phyloP scores from a whole-genome alignment of 495 filamentous ascomycete genomes.

The Xylaria palmicola region DNA sequence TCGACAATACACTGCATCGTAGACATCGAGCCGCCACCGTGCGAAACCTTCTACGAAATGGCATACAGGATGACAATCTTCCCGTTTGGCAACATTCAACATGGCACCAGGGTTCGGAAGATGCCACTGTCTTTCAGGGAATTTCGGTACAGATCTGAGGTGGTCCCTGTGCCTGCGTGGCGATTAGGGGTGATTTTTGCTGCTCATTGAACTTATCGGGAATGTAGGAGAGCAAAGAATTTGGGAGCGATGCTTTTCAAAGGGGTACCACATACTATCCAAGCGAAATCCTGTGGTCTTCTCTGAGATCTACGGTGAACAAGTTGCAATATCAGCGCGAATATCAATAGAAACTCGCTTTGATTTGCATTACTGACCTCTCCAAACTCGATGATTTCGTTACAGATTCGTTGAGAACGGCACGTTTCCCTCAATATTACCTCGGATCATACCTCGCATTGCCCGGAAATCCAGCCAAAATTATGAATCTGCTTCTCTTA shows the following conservation, averaged over 20 bases:
- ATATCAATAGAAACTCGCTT: conserved; percentile 13
- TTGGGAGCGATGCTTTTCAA: conserved; percentile 14
- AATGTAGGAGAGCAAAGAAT: conserved; percentile 6
- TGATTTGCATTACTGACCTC: conserved; percentile 5
- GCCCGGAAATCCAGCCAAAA: not conserved
- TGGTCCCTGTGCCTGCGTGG: not conserved
- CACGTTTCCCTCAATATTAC: not conserved
- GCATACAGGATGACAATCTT: not conserved
- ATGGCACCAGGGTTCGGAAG: not conserved
- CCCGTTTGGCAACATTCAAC: conserved; percentile 1
- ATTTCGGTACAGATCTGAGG: not conserved
- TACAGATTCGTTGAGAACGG: not conserved
- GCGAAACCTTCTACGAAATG: not conserved
- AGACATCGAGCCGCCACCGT: not conserved
- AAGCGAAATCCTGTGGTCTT: not conserved
- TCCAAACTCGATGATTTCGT: not conserved
- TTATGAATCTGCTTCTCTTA: not conserved
- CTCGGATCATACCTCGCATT: not conserved
- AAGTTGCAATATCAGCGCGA: not conserved
- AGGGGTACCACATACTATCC: not conserved
- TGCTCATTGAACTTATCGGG: conserved; percentile 9
- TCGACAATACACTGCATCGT: not conserved
- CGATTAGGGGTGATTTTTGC: conserved; percentile 10
- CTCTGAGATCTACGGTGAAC: not conserved
- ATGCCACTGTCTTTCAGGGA: not conserved